Evolutionary conservation across 2,329 filamentous ascomycete genomes (phyloP), one percentile per base, ranked within the genome.

Genomic region (Botrytis cinerea): DNA sequence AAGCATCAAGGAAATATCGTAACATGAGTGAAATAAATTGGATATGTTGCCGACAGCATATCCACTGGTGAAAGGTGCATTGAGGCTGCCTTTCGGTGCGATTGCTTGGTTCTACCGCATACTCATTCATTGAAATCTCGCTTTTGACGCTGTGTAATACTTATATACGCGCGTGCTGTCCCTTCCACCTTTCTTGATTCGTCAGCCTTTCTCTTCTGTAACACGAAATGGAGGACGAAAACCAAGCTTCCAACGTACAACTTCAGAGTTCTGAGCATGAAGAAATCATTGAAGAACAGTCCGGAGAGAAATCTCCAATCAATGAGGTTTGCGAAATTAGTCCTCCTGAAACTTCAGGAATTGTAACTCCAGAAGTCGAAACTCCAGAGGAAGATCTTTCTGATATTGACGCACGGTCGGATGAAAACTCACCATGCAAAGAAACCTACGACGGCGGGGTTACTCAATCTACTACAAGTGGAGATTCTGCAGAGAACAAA

Each of bases 141-240:
- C 7, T 43, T 28, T 68, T 57, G 38, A 68, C 35, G 66, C 48
- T 68, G 66, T 68, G 48, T 20, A 68, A 68, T 68, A 57, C 66
- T 68, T 68, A 68, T 43, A 68, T 68, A 68, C 38, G 48, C 66
- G 48, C 48, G 48, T 43, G 25, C n/a, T 43, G 40, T 35, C n/a
- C 18, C 48, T 57, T 32, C 35, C 40, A 51, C 9, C 51, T 28
- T 16, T 45, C 12, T n/a, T 43, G 8, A 68, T 68, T 68, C 48
- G 48, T n/a, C n/a, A 43, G 48, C 28, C 20, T 57, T 57, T 48
- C 18, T 68, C 48, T 57, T 45, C 66, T 32, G 48, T 57, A 18
- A 57, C 48, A 45, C 66, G 22, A 68, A 10, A 68, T 68, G 66
- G 66, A 68, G 48, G 38, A 68, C 66, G 66, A 57, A 57, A 57